Evolutionary conservation across 192 early-diverging fungal species (phyloP), one percentile per base, ranked within the genome.

Genomic region (Dimargaris xerosporica): DNA sequence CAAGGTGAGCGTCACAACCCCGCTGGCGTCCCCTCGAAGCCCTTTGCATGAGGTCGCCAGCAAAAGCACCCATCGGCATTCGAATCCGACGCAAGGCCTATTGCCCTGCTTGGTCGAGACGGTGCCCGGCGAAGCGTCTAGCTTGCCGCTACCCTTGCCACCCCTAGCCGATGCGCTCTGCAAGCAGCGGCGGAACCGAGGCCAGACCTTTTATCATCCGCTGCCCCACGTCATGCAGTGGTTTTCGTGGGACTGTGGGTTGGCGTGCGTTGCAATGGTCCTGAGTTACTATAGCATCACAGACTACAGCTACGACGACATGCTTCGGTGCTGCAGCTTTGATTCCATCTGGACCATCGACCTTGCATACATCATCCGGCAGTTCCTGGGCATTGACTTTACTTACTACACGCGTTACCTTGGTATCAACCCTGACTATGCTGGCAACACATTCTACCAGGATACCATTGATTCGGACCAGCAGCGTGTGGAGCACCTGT

Each of bases 291-390:
- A 84, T 44, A 78, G 82, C 9, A 66, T 78, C 50, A 72, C 77
- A 11, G 71, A 73, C 5, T 76, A 74, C 61, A 78, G 74, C 11
- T 69, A 85, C 28, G 63, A 74, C 16, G 78, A 83, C 54, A 72
- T 90, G 30, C 65, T 71, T 11, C 62, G 73, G 30, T 78, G 84
- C 46, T 81, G 76, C 30, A 65, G 74, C 39, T 65, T 69, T 5
- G 74, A 81, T n/a, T 86, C 85, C 3, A 72, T 91, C 1, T 95
- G 93, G 93, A 91, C 93, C 10, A 90, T 95, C 45, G 90, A 95
- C 71, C 70, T 95, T 61, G 90, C 83, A 0, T 89, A 86, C 62
- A 62, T 93, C 21, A 71, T 95, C 31, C 72, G 78, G 55, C 76
- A 80, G 44, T 88, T 80, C 69, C 73, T 85, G 53, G 74, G 80